These are phyloP conservation scores for Aspergillus sojae DNA, from an alignment of 2,329 filamentous ascomycete species.

Conservation along the genomic window DNA sequence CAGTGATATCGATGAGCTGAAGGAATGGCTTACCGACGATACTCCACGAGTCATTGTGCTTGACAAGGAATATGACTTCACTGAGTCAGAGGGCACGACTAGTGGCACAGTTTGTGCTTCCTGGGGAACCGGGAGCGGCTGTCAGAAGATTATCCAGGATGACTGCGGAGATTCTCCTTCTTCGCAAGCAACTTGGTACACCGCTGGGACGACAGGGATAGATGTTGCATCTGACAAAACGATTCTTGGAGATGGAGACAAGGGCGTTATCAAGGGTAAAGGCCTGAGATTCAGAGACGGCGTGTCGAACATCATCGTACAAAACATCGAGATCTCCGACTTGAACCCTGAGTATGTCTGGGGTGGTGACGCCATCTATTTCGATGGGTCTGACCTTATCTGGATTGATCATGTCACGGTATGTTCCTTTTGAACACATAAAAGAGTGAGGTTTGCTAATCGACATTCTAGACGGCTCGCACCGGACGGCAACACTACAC, in stretches of 20 bases:
- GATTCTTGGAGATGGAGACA: slow-evolving; percentile 54
- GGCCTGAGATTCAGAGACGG: slow-evolving; percentile 49
- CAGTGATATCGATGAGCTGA: slow-evolving; percentile 55
- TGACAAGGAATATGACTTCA: slow-evolving; percentile 46
- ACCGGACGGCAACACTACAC: slow-evolving; percentile 65
- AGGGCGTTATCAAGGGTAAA: slow-evolving; percentile 59
- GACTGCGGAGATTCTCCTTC: slow-evolving; percentile 59
- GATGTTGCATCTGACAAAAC: slow-evolving; percentile 58
- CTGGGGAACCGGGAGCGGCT: slow-evolving; percentile 25
- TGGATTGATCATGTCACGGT: slow-evolving; percentile 53
- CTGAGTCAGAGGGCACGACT: slow-evolving; percentile 19
- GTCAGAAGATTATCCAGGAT: slow-evolving; percentile 57
- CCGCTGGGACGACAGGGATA: slow-evolving; percentile 52
- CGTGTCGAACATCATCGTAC: slow-evolving; percentile 60
- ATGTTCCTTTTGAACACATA: background rate
- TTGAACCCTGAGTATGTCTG: slow-evolving; percentile 58
- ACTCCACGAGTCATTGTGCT: slow-evolving; percentile 60
- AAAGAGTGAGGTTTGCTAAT: background rate
- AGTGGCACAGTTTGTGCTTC: slow-evolving; percentile 28
- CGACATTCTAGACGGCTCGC: slow-evolving; percentile 46
- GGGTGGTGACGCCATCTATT: slow-evolving; percentile 60
- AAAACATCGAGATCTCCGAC: slow-evolving; percentile 56
- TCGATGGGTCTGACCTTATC: slow-evolving; percentile 42
- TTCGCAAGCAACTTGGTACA: slow-evolving; percentile 48
- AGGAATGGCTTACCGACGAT: slow-evolving; percentile 57